A percentile compares a stretch with the other conserved stretches of the same genome.
phyloP scores from a whole-genome alignment of 1,284 basidiomycete species.

The Amylostereum areolatum region DNA sequence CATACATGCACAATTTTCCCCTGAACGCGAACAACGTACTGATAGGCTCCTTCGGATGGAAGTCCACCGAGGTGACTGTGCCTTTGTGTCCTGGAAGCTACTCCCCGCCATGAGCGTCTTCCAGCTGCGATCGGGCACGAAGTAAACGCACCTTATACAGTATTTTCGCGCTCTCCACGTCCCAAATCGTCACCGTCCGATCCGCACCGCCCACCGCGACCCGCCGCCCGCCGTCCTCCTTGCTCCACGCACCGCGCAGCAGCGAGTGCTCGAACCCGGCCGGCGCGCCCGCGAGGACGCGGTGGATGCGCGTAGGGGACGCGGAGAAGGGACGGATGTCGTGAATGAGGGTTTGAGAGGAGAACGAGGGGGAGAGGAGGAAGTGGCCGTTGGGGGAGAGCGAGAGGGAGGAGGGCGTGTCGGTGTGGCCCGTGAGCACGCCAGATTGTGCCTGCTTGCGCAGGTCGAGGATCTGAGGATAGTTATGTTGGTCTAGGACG shows the following conservation, averaged over 20 bases:
- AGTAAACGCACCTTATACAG: constrained; percentile 80
- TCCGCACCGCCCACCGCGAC: constrained; percentile 79
- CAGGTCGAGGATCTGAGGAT: constrained; percentile 73
- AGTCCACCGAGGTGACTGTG: constrained; percentile 85
- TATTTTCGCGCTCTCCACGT: constrained; percentile 80
- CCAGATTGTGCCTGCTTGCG: constrained; percentile 77
- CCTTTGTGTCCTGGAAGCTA: constrained; percentile 92
- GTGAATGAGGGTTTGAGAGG: constrained; percentile 82
- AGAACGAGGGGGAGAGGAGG: constrained; percentile 84
- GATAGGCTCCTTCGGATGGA: constrained; percentile 91
- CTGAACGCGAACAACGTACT: constrained; percentile 39
- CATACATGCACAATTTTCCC: not conserved
- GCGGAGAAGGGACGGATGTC: constrained; percentile 90
- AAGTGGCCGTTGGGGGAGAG: constrained; percentile 83
- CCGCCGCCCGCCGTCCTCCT: constrained; percentile 63
- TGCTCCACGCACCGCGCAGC: constrained; percentile 77
- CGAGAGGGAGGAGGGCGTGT: constrained; percentile 85
- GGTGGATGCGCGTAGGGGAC: constrained; percentile 72
- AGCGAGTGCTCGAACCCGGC: constrained; percentile 88
- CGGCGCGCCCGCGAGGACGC: constrained; percentile 76
- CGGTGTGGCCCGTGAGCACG: constrained; percentile 73
- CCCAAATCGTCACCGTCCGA: constrained; percentile 89
- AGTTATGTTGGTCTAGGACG: constrained; percentile 1
- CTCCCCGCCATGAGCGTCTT: constrained; percentile 1
- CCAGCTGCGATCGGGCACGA: not conserved